phyloP scores from a whole-genome alignment of 306 rosid species.

The Lotus japonicus region DNA sequence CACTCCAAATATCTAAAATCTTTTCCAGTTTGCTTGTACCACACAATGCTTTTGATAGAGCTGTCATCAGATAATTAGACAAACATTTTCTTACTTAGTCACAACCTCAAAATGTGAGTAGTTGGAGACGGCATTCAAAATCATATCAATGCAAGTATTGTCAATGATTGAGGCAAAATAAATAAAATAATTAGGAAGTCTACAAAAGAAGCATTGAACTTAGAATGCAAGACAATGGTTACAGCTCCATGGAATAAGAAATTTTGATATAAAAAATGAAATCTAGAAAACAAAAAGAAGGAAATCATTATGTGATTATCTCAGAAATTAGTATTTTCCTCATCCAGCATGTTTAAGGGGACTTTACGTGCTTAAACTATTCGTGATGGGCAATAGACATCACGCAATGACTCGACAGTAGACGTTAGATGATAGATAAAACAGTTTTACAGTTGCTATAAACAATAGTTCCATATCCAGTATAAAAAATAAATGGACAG shows the following conservation, averaged over 20 bases:
- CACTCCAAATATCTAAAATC: slow-evolving; percentile 67
- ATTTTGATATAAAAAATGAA: neutral
- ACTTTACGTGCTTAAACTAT: neutral
- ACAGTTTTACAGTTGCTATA: neutral
- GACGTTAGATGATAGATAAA: neutral
- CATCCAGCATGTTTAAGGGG: slow-evolving; percentile 12
- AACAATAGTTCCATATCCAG: neutral
- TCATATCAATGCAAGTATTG: slow-evolving; percentile 5
- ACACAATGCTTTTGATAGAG: slow-evolving; percentile 54
- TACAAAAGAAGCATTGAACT: slow-evolving; percentile 11
- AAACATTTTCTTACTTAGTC: slow-evolving; percentile 1
- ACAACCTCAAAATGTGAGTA: neutral
- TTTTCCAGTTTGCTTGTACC: slow-evolving; percentile 67
- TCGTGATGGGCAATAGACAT: slow-evolving; percentile 1
- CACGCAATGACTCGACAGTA: neutral
- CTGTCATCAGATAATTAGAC: slow-evolving; percentile 40
- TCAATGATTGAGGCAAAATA: neutral
- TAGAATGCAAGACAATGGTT: neutral
- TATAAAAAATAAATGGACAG: neutral
- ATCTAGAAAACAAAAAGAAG: neutral
- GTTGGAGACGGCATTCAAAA: slow-evolving; percentile 6
- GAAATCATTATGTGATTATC: neutral
- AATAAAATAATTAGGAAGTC: neutral
- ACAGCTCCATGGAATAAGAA: neutral
- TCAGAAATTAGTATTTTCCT: neutral